Evolutionary conservation across 192 early-diverging fungal species (phyloP).

Genomic region (Backusella sp.): DNA sequence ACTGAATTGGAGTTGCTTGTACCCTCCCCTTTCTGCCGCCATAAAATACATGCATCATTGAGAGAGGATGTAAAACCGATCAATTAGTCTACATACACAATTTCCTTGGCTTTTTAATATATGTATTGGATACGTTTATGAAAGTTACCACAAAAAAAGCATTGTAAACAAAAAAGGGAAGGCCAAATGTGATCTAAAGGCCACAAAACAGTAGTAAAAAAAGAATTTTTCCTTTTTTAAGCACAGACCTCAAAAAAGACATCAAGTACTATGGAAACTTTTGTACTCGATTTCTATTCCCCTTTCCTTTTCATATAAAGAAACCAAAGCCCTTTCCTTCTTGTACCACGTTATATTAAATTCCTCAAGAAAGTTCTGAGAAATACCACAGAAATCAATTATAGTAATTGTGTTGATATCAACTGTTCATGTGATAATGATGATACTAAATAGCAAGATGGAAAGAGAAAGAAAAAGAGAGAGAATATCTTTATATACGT

Average conservation of each 20-base stretch:
- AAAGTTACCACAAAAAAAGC: background rate
- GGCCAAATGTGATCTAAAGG: background rate
- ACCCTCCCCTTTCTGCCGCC: background rate
- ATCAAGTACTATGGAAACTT: background rate
- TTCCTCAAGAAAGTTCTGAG: background rate
- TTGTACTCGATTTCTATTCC: background rate
- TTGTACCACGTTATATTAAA: background rate
- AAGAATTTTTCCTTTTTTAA: background rate
- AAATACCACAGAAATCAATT: background rate
- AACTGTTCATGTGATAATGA: background rate
- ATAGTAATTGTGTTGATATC: background rate
- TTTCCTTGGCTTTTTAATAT: background rate
- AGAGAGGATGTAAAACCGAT: background rate
- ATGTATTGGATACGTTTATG: background rate
- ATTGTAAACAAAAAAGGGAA: background rate
- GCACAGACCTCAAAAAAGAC: constrained; percentile 2
- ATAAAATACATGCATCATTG: background rate
- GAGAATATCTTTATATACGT: background rate
- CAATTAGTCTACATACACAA: background rate
- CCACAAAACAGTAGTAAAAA: background rate
- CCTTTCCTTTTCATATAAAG: background rate
- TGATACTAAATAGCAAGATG: background rate
- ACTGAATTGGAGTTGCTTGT: background rate
- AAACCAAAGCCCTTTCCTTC: background rate
- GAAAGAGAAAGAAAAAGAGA: background rate